Evolutionary conservation across 2,329 filamentous ascomycete species (phyloP), one percentile per base, ranked within the genome.

Genomic region (Aspergillus aculeatinus): DNA sequence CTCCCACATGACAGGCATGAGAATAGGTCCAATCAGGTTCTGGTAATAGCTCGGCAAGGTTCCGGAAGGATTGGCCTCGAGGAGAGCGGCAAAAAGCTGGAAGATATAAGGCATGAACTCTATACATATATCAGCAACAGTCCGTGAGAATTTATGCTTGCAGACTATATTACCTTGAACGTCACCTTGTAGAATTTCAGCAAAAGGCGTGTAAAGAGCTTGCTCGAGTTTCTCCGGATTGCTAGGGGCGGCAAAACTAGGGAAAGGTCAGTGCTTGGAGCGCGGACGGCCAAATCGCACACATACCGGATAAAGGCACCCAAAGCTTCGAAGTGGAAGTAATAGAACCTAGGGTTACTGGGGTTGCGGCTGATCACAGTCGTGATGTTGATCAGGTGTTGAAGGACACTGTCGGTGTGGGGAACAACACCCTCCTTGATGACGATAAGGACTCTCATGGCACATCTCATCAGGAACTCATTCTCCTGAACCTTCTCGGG

Each of bases 81-180:
- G 84, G 14, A 99, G 85, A 55, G 94, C 91, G 2, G 94, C 91
- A 64, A 98, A 90, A 39, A 99, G 85, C 74, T 99, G 95, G 82
- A 99, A 96, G 57, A 98, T 88, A 69, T 98, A 99, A 5, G 94
- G 95, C 72, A 92, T 89, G 73, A 99, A 99, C 78, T 99, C 95
- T 89, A 65, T 14, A 11, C 35, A 47, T 16, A 23, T 27, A 35
- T 71, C 80, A 72, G 81, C 74, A 14, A 48, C 27, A 9, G 42
- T 33, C 16, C 52, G 31, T 12, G 10, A 10, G 19, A 9, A 5
- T 11, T 33, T 48, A 9, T 9, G 19, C 10, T 29, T 62, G 11
- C 10, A 11, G 21, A 10, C 4, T 33, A n/a, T 35, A 80, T 71
- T 79, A 90, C 88, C 88, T 66, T 92, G 88, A 27, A 98, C 89